Base-by-base conservation (phyloP, 2,329 filamentous ascomycete genomes). In the Lasiodiplodia gonubiensis region DNA sequence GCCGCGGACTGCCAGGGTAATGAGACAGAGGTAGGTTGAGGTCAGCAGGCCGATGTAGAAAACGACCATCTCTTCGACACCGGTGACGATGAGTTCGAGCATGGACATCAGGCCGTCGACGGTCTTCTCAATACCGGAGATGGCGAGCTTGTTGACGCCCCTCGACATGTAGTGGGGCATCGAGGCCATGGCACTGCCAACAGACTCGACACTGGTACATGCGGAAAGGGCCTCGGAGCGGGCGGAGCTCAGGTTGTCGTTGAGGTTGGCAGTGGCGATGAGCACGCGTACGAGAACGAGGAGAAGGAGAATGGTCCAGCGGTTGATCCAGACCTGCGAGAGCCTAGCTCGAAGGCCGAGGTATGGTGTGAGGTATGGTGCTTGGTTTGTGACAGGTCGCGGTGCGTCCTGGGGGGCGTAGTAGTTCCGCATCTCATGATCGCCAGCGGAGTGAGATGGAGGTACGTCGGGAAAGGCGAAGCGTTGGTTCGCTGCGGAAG, bases 301-400 rank as follows among this genome's bases (percentile, higher is more conserved):
- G 68, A 97, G 79, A 57, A 98, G 85, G 57, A 99, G 86, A 69
- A 98, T 85, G 48, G 95, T 98, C 95, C 95, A 99, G 80, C 92
- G 88, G 84, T 99, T 98, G 82, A 99, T 89, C 93, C 94, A 97
- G 79, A 96, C 86, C 84, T 99, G 95, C 64, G 95, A 98, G 74
- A 98, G 86, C 74, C 94, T 90, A 74, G 94, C 90, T 75, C 89
- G 89, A 76, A 97, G 88, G 74, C 94, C 93, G 70, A 99, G 91
- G 79, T 98, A 98, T 70, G 95, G 94, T 70, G 93, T 97, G 75
- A 91, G 86, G 76, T 88, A 88, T 77, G 87, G 87, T 79, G 88
- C 86, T 70, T 91, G 89, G 77, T 88, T 85, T 76, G 84, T 80
- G 77, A 82, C 77, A 80, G 85, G 83, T 81, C 85, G 85, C 79